These are phyloP conservation scores for Rhynchospora tenuis DNA, from an alignment of 176 grass and related monocot species.

Conservation along the genomic window DNA sequence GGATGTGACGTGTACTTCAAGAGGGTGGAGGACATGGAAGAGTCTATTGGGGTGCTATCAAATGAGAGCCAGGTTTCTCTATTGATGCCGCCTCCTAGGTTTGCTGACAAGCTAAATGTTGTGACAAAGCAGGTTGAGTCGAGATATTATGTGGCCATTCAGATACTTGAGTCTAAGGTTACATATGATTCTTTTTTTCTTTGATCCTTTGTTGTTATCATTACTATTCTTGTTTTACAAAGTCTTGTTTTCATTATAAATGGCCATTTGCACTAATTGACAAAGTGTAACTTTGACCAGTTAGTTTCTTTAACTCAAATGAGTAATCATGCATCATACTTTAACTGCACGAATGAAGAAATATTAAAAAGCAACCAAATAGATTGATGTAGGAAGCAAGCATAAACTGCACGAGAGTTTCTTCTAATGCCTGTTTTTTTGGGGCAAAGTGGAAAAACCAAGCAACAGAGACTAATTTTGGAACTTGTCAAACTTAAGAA, in stretches of 20 bases:
- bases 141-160: conserved; percentile 91
- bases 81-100: conserved; percentile 81
- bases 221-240: conserved; percentile 2
- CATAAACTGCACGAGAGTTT: neutral
- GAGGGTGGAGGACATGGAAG: conserved; percentile 53
- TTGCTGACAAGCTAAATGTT: conserved; percentile 80
- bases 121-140: conserved; percentile 61
- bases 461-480: neutral
- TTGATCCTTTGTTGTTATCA: neutral
- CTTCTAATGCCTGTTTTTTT: neutral
- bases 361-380: neutral
- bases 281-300: conserved; percentile 6
- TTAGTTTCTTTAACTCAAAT: conserved; percentile 9
- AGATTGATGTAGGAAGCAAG: neutral
- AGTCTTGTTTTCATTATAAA: neutral
- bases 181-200: neutral
- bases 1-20: conserved; percentile 93
- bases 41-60: conserved; percentile 45
- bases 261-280: neutral
- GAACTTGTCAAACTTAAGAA: conserved; percentile 21
- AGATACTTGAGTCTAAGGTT: conserved; percentile 89
- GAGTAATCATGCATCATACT: neutral
- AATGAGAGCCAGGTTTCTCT: conserved; percentile 58
- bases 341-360: neutral
- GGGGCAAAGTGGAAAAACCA: neutral